Conservation (phyloP, 1,139 yeast species). For the Suhomyces guaymorum region DNA sequence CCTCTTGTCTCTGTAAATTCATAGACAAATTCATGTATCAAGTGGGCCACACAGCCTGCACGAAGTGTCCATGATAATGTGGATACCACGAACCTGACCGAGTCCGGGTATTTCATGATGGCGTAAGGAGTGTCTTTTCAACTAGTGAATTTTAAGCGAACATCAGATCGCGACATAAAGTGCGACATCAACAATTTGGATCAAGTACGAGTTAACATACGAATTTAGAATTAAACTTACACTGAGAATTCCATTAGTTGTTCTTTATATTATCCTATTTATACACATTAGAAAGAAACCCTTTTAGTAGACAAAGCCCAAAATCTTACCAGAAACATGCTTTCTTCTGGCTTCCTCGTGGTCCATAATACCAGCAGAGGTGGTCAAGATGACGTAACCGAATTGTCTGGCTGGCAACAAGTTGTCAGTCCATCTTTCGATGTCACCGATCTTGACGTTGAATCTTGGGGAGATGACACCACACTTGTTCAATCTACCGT, state of each 20-base stretch:
- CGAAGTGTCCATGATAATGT: slow-evolving; percentile 52
- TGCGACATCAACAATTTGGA: not conserved
- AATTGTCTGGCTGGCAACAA: slow-evolving; percentile 98
- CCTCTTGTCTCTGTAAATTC: slow-evolving; percentile 87
- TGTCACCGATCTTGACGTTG: slow-evolving; percentile 89
- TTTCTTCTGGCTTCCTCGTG: slow-evolving; percentile 99
- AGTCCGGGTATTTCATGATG: slow-evolving; percentile 20
- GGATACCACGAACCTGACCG: slow-evolving; percentile 32
- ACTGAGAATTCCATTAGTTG: not conserved
- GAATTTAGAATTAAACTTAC: not conserved
- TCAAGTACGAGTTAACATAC: too few species aligned
- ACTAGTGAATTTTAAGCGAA: too few species aligned
- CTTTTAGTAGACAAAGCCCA: slow-evolving; percentile 81
- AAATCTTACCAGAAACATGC: slow-evolving; percentile 97
- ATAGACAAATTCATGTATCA: slow-evolving; percentile 63
- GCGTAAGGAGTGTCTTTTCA: not conserved
- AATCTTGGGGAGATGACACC: slow-evolving; percentile 99
- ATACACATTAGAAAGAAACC: slow-evolving; percentile 8
- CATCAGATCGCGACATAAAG: not conserved
- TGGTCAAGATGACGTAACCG: slow-evolving; percentile 94
- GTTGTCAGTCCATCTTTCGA: slow-evolving; percentile 98
- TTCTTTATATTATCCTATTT: slow-evolving; percentile 10
- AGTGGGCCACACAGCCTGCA: slow-evolving; percentile 69
- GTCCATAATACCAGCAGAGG: slow-evolving; percentile 99
- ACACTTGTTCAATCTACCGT: slow-evolving; percentile 98